A percentile compares a stretch with the other conserved stretches of the same genome.
phyloP scores from a whole-genome alignment of 139 green algal genomes.

The Tetraselmis chui region DNA sequence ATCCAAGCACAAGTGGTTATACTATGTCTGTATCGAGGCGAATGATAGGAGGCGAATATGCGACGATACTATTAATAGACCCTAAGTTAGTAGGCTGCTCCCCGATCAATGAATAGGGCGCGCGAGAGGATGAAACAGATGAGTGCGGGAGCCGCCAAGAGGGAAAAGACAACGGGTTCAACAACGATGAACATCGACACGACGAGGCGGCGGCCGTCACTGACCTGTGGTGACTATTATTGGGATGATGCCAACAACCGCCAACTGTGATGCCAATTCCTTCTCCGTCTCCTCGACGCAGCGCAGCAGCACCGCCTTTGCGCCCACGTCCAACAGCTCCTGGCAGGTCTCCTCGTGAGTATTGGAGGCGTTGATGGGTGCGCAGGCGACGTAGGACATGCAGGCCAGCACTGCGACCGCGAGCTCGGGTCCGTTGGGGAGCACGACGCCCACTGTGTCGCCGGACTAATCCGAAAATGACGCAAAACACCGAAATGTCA shows the following conservation, averaged over 20 bases:
- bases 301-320: neutral
- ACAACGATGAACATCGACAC: too few species aligned
- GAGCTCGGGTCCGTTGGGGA: neutral
- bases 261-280: too few species aligned
- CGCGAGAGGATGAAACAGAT: neutral
- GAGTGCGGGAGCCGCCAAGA: neutral
- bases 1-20: too few species aligned
- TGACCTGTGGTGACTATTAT: neutral
- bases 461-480: neutral
- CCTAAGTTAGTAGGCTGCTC: too few species aligned
- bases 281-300: too few species aligned
- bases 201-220: too few species aligned
- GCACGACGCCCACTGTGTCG: neutral
- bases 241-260: neutral
- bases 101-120: neutral
- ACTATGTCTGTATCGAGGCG: neutral
- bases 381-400: neutral
- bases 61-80: neutral
- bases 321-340: neutral
- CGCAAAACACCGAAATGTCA: neutral
- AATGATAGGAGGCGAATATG: neutral
- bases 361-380: neutral
- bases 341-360: neutral
- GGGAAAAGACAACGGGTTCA: neutral
- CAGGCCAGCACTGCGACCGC: neutral